A percentile compares a stretch with the other conserved stretches of the same genome.
phyloP scores from a whole-genome alignment of 257 asterid genomes.

The Solanum medicagineum region DNA sequence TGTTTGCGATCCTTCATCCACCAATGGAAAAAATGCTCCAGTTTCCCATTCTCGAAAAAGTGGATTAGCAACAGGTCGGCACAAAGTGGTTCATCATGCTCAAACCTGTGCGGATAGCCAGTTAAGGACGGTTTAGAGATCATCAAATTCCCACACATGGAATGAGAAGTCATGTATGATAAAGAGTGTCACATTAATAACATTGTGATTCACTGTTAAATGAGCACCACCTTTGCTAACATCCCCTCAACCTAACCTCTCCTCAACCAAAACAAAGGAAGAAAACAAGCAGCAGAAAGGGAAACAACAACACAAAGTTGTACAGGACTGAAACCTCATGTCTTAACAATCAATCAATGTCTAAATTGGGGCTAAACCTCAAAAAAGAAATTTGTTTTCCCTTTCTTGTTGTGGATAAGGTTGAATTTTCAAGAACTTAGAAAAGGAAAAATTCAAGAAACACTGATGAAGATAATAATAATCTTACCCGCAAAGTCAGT shows the following conservation, averaged over 20 bases:
- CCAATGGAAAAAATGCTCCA: not conserved
- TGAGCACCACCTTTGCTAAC: not conserved
- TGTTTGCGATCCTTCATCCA: not conserved
- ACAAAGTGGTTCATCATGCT: not conserved
- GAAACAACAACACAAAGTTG: not conserved
- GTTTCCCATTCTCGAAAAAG: not conserved
- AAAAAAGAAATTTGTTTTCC: not conserved
- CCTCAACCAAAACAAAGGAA: not conserved
- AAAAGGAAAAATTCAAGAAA: not conserved
- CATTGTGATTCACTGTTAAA: not conserved
- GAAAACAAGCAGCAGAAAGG: not conserved
- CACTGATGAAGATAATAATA: not conserved
- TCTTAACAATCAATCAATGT: not conserved
- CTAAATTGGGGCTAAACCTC: not conserved
- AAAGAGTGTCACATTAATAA: not conserved
- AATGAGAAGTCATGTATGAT: not conserved
- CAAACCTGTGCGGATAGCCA: not conserved
- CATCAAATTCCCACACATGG: no score
- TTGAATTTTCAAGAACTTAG: not conserved
- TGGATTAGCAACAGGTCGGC: not conserved
- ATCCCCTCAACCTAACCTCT: not conserved
- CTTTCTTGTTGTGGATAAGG: not conserved
- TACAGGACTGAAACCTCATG: not conserved
- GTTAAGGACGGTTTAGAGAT: not conserved
- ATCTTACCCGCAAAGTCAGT: conserved; percentile 87